A percentile compares a stretch with the other conserved stretches of the same genome.
phyloP scores from a whole-genome alignment of 306 rosid genomes.

The Quercus ilex region DNA sequence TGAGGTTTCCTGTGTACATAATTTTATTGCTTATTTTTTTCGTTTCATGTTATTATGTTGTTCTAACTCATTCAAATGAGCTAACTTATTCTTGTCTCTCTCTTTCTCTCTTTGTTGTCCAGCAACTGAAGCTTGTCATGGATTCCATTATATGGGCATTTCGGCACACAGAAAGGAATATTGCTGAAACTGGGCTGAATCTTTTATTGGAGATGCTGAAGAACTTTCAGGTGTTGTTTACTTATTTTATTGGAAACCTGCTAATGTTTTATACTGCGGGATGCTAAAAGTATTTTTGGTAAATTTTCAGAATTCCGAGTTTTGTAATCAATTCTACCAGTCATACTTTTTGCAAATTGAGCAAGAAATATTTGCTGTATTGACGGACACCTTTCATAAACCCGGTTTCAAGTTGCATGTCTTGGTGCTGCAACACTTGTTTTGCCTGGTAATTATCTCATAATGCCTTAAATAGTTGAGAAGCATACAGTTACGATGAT shows the following conservation, averaged over 20 bases:
- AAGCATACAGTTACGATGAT: not conserved
- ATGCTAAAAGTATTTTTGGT: constrained; percentile 18
- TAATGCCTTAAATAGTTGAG: not conserved
- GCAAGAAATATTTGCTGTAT: constrained; percentile 91
- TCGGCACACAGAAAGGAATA: constrained; percentile 96
- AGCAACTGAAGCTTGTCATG: constrained; percentile 98
- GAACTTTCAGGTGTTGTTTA: constrained; percentile 71
- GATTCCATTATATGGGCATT: constrained; percentile 98
- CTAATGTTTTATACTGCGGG: not conserved
- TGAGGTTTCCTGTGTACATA: not conserved
- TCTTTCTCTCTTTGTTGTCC: not conserved
- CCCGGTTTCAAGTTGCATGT: constrained; percentile 99
- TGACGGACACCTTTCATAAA: constrained; percentile 95
- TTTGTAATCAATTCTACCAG: constrained; percentile 86
- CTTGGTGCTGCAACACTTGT: constrained; percentile 91
- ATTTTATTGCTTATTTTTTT: not conserved
- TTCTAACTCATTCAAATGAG: not conserved
- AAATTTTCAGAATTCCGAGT: constrained; percentile 71
- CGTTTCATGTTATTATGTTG: not conserved
- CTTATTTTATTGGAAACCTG: not conserved
- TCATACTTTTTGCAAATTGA: constrained; percentile 77
- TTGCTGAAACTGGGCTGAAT: constrained; percentile 91
- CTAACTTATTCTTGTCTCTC: not conserved
- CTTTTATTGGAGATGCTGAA: constrained; percentile 77
- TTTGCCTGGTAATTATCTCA: constrained; percentile 67